These are phyloP conservation scores for Hypocreales sp. DNA, from an alignment of 2,329 filamentous ascomycete species.

Conservation along the genomic window DNA sequence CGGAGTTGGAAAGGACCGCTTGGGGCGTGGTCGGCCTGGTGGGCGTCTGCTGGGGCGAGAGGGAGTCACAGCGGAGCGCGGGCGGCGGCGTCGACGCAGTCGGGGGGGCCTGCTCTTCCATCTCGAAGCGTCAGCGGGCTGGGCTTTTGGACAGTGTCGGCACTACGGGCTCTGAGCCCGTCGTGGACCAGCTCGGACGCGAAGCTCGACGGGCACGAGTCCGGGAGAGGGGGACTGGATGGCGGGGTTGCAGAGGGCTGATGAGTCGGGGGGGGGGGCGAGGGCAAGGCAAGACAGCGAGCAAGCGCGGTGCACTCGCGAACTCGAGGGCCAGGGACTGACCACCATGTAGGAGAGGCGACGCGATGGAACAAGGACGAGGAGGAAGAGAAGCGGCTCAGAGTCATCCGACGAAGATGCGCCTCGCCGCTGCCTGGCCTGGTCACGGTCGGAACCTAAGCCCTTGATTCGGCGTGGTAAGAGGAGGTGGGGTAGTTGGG, in stretches of 20 bases:
- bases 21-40: slow-evolving; percentile 7
- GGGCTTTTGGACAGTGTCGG: too few relatives aligned
- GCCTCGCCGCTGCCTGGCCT: slow-evolving; percentile 2
- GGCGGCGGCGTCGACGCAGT: slow-evolving; percentile 13
- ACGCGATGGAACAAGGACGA: too few relatives aligned
- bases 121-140: slow-evolving; percentile 26
- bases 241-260: slow-evolving; percentile 1
- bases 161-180: too few relatives aligned
- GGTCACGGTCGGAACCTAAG: slow-evolving; percentile 1
- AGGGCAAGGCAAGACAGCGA: slow-evolving; percentile 1
- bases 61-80: slow-evolving; percentile 12
- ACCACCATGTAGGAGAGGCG: slow-evolving; percentile 8
- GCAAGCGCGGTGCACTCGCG: too few relatives aligned
- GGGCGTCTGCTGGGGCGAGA: slow-evolving; percentile 9
- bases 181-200: slow-evolving; percentile 1
- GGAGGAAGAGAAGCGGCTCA: not conserved
- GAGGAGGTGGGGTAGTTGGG: slow-evolving; percentile 1
- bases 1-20: slow-evolving; percentile 20
- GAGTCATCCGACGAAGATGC: not conserved
- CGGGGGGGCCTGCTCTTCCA: slow-evolving; percentile 33
- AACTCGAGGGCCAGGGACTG: slow-evolving; percentile 4
- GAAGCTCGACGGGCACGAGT: slow-evolving; percentile 2
- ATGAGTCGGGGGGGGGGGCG: slow-evolving; percentile 4
- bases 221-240: too few relatives aligned
- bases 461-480: not conserved